Base-by-base conservation (phyloP, 208 protist genomes). In the Trypanosoma boissoni region DNA sequence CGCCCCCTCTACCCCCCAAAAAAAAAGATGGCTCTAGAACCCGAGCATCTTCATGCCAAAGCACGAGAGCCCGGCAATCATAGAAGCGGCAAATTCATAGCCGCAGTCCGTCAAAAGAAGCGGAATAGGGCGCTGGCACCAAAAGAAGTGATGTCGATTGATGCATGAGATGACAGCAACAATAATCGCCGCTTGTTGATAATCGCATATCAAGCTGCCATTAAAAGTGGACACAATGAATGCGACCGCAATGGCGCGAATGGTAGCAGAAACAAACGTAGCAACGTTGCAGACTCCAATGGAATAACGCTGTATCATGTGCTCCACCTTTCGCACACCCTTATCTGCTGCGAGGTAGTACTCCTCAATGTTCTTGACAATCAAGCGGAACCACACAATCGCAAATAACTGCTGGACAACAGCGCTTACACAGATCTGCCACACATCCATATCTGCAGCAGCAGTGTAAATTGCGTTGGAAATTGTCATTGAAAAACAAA, bases 331-430 rank as follows among this genome's bases (percentile, higher is more conserved):
- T 32, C 85, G 76, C 26, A 95, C 88, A 45, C 88, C 88, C 70
- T 95, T 95, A 53, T 95, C 88, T 14, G 88, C 88, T 7, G 88
- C 88, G 36, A 80, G 55, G 57, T 88, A 90, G 73, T 95, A 95
- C 10, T 60, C 53, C 56, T 78, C 72, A 23, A 91, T 65, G 41
- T 78, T 70, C 43, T 79, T 70, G 27, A 95, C 76, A 48, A 95
- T 89, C 58, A 60, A 64, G 43, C 73, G 67, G 55, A 89, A 95
- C 88, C 88, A 95, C 34, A 74, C 29, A 64, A 85, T 75, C 14
- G 79, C 78, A 70, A 92, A 75, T 34, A 91, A 51, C 29, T 86
- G 69, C 69, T 95, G 88, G 14, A 73, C 68, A 2, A 88, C 56
- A 26, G 80, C 76, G 52, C 62, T 76, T 20, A 50, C 45, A 18